phyloP scores from a whole-genome alignment of 2,329 filamentous ascomycete genomes.

The Cladophialophora carrionii region DNA sequence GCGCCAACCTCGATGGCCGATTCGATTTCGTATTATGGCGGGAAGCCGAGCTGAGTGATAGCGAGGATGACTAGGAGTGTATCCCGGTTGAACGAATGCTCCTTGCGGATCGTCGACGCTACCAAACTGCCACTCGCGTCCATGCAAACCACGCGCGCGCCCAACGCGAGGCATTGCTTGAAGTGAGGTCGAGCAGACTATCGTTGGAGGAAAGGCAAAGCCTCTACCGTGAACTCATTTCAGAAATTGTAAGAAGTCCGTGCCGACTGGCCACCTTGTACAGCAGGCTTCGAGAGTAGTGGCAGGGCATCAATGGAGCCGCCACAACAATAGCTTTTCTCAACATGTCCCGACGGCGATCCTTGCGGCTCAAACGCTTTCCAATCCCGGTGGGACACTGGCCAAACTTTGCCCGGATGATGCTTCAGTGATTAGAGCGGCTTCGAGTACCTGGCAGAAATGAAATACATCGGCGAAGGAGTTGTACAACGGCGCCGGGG shows the following conservation, averaged over 20 bases:
- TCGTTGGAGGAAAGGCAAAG: background rate
- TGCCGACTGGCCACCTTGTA: background rate
- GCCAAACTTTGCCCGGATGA: slow-evolving; percentile 8
- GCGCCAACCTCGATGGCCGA: slow-evolving; percentile 33
- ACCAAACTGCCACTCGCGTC: background rate
- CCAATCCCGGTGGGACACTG: background rate
- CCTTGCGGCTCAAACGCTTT: background rate
- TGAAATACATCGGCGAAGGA: slow-evolving; percentile 71
- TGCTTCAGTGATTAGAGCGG: slow-evolving; percentile 18
- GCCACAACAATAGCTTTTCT: background rate
- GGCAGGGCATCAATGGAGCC: background rate
- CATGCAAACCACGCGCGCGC: background rate
- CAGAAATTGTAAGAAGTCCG: background rate
- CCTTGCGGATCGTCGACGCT: background rate
- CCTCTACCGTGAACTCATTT: background rate
- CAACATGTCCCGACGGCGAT: background rate
- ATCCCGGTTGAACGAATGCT: background rate
- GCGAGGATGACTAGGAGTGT: slow-evolving; percentile 33
- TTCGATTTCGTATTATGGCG: slow-evolving; percentile 39
- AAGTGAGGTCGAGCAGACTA: background rate
- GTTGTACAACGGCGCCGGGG: slow-evolving; percentile 71
- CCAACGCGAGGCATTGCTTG: background rate
- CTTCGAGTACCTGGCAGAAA: slow-evolving; percentile 49
- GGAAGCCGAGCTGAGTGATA: slow-evolving; percentile 36
- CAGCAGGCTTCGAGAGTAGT: background rate